Conservation (phyloP, 176 grass and related monocot species). For the Leersia perrieri region DNA sequence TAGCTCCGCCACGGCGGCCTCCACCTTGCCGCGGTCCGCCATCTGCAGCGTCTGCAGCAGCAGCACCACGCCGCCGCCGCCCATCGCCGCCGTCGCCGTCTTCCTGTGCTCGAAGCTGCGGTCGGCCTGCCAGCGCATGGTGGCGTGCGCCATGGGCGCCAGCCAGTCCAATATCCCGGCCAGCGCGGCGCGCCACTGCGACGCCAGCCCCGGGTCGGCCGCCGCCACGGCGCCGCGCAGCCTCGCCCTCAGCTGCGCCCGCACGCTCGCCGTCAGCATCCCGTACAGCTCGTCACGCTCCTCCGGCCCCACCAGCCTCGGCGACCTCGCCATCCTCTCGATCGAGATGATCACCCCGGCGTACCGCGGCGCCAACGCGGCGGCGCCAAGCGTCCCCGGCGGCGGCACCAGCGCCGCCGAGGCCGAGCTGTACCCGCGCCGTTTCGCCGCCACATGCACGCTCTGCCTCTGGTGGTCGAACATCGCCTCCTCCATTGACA, state of each 20-base stretch:
- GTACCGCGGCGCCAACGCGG: slow-evolving; percentile 61
- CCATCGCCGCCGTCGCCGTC: background rate
- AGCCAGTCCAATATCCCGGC: slow-evolving; percentile 70
- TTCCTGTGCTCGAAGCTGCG: slow-evolving; percentile 58
- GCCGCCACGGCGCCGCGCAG: slow-evolving; percentile 47
- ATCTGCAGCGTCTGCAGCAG: slow-evolving; percentile 90
- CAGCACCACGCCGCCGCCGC: slow-evolving; percentile 36
- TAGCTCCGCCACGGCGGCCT: slow-evolving; percentile 72
- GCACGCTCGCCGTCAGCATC: slow-evolving; percentile 81
- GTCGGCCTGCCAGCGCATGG: slow-evolving; percentile 75
- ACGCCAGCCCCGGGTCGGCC: slow-evolving; percentile 47
- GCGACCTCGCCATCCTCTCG: slow-evolving; percentile 64
- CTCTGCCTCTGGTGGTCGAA: slow-evolving; percentile 26
- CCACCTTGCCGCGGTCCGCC: slow-evolving; percentile 60
- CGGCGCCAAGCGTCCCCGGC: slow-evolving; percentile 58
- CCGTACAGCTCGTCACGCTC: slow-evolving; percentile 73
- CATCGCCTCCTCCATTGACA: slow-evolving; percentile 34
- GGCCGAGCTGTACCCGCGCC: slow-evolving; percentile 25
- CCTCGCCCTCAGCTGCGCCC: slow-evolving; percentile 47
- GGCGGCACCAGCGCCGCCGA: slow-evolving; percentile 45
- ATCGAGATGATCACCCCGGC: slow-evolving; percentile 62
- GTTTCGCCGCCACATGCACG: too few species aligned
- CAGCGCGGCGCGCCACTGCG: slow-evolving; percentile 69
- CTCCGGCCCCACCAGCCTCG: slow-evolving; percentile 51
- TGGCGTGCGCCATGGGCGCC: slow-evolving; percentile 82